Conservation (phyloP, 2,329 filamentous ascomycete species). For the Fusarium succisae region DNA sequence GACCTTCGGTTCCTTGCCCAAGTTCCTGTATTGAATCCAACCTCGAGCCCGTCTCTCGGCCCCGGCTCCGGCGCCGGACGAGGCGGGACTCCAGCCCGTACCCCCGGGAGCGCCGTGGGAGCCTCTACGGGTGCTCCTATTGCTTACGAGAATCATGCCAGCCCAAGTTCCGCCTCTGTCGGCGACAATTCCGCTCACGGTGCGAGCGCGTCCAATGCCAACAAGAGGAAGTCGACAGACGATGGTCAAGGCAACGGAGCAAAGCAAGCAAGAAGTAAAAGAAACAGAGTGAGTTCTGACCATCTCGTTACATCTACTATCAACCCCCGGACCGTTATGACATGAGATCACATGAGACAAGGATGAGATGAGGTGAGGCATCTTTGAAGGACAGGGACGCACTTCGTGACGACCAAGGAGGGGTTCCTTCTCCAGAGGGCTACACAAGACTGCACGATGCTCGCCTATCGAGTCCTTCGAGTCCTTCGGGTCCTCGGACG, state of each 20-base stretch:
- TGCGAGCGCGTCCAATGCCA: constrained; percentile 39
- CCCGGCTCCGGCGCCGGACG: constrained; percentile 29
- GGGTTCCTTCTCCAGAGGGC: background rate
- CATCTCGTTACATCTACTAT: constrained; percentile 3
- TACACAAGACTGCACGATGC: background rate
- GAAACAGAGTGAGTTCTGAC: constrained; percentile 61
- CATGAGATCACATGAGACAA: constrained; percentile 16
- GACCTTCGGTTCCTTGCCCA: constrained; percentile 63
- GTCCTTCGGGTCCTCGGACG: background rate
- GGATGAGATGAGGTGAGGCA: background rate
- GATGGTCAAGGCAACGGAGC: constrained; percentile 48
- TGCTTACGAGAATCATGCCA: constrained; percentile 47
- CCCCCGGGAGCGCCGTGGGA: constrained; percentile 32
- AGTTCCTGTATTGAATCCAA: constrained; percentile 45
- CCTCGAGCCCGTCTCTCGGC: constrained; percentile 35
- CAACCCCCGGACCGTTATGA: background rate
- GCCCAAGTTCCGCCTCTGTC: constrained; percentile 53
- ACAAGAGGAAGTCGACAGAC: constrained; percentile 53
- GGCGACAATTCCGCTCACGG: constrained; percentile 61
- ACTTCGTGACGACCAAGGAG: background rate
- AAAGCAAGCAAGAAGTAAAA: constrained; percentile 68
- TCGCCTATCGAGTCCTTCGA: constrained; percentile 15
- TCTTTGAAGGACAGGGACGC: background rate
- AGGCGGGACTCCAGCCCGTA: constrained; percentile 28
- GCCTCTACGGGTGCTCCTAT: constrained; percentile 43